Conservation (phyloP, 495 filamentous ascomycete genomes). For the Friedmanniomyces simplex region DNA sequence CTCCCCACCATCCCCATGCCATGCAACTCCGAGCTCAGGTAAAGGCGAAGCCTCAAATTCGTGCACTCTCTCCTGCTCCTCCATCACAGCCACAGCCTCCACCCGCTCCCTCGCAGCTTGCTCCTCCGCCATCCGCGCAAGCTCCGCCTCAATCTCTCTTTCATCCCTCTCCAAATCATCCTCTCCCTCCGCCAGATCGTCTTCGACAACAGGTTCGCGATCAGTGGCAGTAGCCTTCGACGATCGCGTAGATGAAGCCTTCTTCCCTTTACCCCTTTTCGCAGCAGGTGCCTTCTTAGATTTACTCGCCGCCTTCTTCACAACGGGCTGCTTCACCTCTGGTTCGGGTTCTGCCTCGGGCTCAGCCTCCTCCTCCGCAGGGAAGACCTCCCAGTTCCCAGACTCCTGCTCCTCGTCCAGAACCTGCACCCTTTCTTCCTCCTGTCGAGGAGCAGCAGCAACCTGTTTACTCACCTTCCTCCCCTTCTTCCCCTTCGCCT, state of each 20-base stretch:
- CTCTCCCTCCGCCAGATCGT: not conserved
- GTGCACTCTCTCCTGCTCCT: constrained; percentile 8
- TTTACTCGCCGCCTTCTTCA: not conserved
- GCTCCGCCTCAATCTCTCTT: constrained; percentile 20
- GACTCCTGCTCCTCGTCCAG: not conserved
- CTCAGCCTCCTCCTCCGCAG: not conserved
- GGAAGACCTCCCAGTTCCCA: not conserved
- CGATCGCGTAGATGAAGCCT: not conserved
- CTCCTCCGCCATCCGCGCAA: constrained; percentile 15
- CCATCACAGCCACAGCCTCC: not conserved
- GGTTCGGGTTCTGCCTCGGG: not conserved
- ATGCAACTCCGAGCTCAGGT: no score
- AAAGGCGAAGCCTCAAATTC: constrained; percentile 15
- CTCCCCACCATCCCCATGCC: no score
- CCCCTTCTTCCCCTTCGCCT: constrained; percentile 15
- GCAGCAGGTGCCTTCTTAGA: not conserved
- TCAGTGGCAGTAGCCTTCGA: not conserved
- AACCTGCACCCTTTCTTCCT: not conserved
- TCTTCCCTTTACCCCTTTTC: not conserved
- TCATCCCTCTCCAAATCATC: constrained; percentile 20
- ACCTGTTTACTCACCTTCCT: constrained; percentile 18
- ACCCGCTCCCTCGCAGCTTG: not conserved
- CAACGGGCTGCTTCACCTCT: not conserved
- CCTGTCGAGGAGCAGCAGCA: not conserved
- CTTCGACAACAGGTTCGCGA: constrained; percentile 1